Evolutionary conservation across 139 green algal genomes (phyloP).

Genomic region (Coelastrella sp.): DNA sequence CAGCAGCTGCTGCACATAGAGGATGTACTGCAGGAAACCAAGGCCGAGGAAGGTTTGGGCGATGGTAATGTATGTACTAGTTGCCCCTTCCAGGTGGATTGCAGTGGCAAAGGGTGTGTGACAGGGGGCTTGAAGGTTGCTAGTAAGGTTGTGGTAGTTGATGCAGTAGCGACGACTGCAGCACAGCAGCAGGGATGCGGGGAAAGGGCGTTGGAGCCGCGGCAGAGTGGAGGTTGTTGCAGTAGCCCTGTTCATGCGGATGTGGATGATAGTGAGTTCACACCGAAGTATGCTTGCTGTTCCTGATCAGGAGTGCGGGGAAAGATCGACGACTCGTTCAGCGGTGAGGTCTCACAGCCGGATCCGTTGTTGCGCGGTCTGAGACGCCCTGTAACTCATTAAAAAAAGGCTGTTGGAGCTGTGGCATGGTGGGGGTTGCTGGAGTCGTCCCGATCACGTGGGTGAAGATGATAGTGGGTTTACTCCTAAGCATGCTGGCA

Average conservation of each 20-base stretch:
- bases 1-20: slow-evolving; percentile 66
- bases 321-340: not conserved
- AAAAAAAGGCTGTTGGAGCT: no score
- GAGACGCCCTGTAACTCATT: no score
- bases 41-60: not conserved
- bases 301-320: not conserved
- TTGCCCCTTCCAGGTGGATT: slow-evolving; percentile 22
- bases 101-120: slow-evolving; percentile 9
- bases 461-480: no score
- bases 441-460: no score
- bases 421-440: no score
- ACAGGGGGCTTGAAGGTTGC: not conserved
- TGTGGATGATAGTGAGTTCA: not conserved
- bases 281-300: not conserved
- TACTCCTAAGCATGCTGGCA: no score
- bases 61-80: not conserved
- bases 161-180: not conserved
- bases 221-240: not conserved
- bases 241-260: not conserved
- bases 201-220: not conserved
- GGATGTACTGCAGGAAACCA: slow-evolving; percentile 45
- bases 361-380: no score
- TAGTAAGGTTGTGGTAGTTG: not conserved
- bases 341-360: no score
- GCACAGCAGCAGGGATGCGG: not conserved